Base-by-base conservation (phyloP, 192 early-diverging fungal genomes). In the Rhizoclosmatium globosum region DNA sequence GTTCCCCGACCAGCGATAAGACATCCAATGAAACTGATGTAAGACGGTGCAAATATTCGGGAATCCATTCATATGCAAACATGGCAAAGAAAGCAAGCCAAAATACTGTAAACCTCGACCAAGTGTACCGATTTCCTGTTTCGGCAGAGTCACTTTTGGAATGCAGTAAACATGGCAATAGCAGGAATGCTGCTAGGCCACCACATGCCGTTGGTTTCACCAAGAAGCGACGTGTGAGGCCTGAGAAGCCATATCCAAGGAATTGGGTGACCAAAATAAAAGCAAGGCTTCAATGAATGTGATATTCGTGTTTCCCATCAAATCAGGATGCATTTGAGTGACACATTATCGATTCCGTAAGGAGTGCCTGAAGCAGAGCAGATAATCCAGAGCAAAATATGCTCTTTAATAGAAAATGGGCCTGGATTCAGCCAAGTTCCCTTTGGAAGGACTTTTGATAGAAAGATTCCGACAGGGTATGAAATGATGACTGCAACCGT, bases 131-230 rank as follows among this genome's bases (percentile, higher is more conserved):
- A 17, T 17, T 7, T 11, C 11, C 9, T 23, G 21, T 64, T 4
- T 23, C 68, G 9, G 62, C 31, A 66, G n/a, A 11, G 17, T 69
- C 72, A 1, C 2, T 68, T 11, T 60, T 53, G 79, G 43, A 80
- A 57, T 19, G 71, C 61, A 41, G 23, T 53, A 21, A 80, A 47
- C 42, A 76, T 68, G 44, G 79, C 79, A 21, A 80, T 53, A 1
- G 50, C 90, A 53, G 93, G 47, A 45, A 98, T 85, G 65, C 89
- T 93, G 2, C 84, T 68, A 9, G 95, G 95, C 94, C 94, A 98
- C 57, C 94, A 86, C 95, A 97, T 96, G 90, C 85, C 3, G 93
- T 85, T n/a, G 95, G 95, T 46, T 92, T 89, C 3, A 97, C 95
- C 23, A 97, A 87, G 82, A 90, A 94, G 38, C 89, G 86, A 46